These are phyloP conservation scores for Buxus sempervirens DNA, from an alignment of 164 flowering plant species.

Conservation along the genomic window DNA sequence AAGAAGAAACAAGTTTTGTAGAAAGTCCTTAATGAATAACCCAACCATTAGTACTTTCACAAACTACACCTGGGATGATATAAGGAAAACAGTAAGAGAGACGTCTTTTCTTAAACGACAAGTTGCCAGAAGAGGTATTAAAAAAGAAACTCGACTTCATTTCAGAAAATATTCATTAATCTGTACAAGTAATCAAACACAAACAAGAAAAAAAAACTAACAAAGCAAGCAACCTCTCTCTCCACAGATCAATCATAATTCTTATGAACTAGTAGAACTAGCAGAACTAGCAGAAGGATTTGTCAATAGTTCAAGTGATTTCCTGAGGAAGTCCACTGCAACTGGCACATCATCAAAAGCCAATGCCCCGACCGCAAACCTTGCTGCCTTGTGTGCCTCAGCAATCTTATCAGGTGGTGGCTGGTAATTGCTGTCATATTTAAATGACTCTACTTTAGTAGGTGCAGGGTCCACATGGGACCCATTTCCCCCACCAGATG, in stretches of 20 bases:
- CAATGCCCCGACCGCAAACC: slow-evolving; percentile 98
- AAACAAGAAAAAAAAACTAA: background rate
- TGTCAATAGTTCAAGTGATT: slow-evolving; percentile 84
- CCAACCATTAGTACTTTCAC: too few species aligned
- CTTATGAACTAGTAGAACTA: too few species aligned
- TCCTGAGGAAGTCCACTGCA: slow-evolving; percentile 76
- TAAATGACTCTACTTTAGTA: slow-evolving; percentile 30
- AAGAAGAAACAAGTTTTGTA: too few species aligned
- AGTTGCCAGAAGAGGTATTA: too few species aligned
- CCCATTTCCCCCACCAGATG: slow-evolving; percentile 33
- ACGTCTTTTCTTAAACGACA: too few species aligned
- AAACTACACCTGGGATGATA: too few species aligned
- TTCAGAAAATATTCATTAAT: too few species aligned
- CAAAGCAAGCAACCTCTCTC: background rate
- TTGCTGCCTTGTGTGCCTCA: slow-evolving; percentile 98
- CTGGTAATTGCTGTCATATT: slow-evolving; percentile 70
- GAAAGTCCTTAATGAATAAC: too few species aligned
- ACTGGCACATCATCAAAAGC: slow-evolving; percentile 91
- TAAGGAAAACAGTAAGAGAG: too few species aligned
- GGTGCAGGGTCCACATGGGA: slow-evolving; percentile 32
- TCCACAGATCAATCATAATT: slow-evolving; percentile 1
- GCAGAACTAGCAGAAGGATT: slow-evolving; percentile 79
- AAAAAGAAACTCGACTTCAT: too few species aligned
- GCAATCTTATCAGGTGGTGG: slow-evolving; percentile 87
- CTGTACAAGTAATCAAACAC: background rate